Conservation (phyloP, 306 rosid species). For the Fragaria iinumae region DNA sequence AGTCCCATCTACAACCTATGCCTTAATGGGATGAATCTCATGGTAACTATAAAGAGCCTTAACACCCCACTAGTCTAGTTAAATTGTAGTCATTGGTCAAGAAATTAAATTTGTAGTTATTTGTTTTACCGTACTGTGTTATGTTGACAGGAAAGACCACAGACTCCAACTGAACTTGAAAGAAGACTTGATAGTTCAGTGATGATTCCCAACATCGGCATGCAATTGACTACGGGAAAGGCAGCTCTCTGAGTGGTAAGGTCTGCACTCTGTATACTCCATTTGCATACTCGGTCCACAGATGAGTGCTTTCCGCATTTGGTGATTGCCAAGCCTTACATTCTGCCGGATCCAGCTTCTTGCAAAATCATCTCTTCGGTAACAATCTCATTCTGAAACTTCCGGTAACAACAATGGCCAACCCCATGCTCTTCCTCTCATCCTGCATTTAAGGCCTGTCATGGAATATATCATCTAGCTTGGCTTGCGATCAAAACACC, state of each 20-base stretch:
- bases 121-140: conserved; percentile 17
- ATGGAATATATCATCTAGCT: conserved; percentile 29
- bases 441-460: conserved; percentile 39
- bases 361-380: conserved; percentile 37
- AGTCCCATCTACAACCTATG: conserved; percentile 36
- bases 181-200: conserved; percentile 43
- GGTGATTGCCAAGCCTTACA: conserved; percentile 23
- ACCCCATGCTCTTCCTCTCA: conserved; percentile 34
- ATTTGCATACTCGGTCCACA: conserved; percentile 16
- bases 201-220: conserved; percentile 26
- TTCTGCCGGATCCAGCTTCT: conserved; percentile 30
- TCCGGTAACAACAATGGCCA: conserved; percentile 37
- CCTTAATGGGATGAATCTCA: conserved; percentile 32
- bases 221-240: conserved; percentile 40
- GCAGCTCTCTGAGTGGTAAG: conserved; percentile 42
- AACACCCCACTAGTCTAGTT: conserved; percentile 10
- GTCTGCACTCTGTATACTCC: conserved; percentile 7
- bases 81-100: not conserved
- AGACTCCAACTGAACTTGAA: conserved; percentile 51
- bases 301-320: conserved; percentile 13
- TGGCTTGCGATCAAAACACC: conserved; percentile 23
- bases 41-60: conserved; percentile 39
- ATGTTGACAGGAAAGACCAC: conserved; percentile 54
- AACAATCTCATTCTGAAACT: conserved; percentile 32
- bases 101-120: not conserved